Percentiles rank a stretch among this genome's conserved stretches.
These are phyloP conservation scores for Murraya koenigii DNA, from an alignment of 345 rosid genomes.

Conservation along the genomic window DNA sequence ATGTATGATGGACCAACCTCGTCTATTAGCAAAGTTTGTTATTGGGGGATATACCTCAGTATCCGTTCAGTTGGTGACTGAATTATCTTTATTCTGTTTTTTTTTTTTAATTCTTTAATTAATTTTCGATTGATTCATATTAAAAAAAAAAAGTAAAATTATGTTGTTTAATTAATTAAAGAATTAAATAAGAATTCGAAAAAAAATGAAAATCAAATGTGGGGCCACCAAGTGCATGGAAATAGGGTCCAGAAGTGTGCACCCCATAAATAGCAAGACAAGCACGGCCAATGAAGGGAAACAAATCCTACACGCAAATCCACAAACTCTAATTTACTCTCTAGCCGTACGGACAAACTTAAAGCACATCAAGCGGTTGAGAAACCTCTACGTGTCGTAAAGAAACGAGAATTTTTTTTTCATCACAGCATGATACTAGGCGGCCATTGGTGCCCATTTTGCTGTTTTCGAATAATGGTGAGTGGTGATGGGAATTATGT, in stretches of 20 bases:
- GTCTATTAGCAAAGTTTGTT: too few relatives aligned
- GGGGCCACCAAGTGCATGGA: neutral
- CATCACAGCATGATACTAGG: neutral
- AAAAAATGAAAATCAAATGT: neutral
- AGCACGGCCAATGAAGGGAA: neutral
- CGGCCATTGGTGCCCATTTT: neutral
- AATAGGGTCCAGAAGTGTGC: neutral
- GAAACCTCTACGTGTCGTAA: neutral
- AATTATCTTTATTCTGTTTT: too few relatives aligned
- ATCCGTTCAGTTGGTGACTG: too few relatives aligned
- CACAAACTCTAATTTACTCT: neutral
- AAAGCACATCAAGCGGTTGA: neutral
- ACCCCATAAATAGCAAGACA: neutral
- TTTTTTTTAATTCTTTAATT: too few relatives aligned
- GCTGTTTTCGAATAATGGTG: too few relatives aligned
- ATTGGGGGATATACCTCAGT: too few relatives aligned
- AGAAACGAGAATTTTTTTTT: neutral
- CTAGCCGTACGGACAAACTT: neutral
- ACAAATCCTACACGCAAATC: neutral
- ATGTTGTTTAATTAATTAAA: too few relatives aligned
- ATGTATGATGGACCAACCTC: too few relatives aligned
- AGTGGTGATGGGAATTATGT: neutral
- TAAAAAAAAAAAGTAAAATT: too few relatives aligned
- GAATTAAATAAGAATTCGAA: neutral
- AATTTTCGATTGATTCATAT: too few relatives aligned